Base-by-base conservation (phyloP, 2,329 filamentous ascomycete species). In the Taxawa tesnikishii region DNA sequence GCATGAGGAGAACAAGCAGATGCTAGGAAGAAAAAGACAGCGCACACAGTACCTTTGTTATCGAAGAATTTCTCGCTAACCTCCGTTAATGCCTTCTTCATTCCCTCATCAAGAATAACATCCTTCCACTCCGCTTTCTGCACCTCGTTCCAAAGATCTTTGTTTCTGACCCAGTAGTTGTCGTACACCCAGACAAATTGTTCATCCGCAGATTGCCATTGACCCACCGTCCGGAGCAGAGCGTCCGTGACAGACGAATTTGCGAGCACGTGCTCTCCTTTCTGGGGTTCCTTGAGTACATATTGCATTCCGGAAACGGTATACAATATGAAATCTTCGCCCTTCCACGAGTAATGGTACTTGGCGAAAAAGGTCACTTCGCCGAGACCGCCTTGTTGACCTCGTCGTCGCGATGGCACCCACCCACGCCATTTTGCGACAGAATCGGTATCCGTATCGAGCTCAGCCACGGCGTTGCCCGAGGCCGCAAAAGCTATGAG, bases 171-270 rank as follows among this genome's bases (percentile, higher is more conserved):
- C 61, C 61, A 65, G 40, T 51, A 59, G 2, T 47, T 42, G 36
- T 60, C 60, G 39, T 54, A 65, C 4, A 65, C 59, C 48, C 59
- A 65, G 31, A 65, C 56, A 16, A 58, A 49, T 29, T 58, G 44
- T 15, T 40, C 33, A 28, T 47, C 37, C 25, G 44, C 42, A 31
- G 45, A 49, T 21, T 47, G 43, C 58, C 58, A 62, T 17, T 48
- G 47, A 1, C 58, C 56, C 31, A 55, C 48, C 7, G 56, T 51
- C 24, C 45, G 38, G 29, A 62, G 54, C 19, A 62, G 45, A 6
- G 42, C 44, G 38, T 60, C 55, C 6, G 54, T 55, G n/a, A 47
- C 39, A 3, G 42, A 42, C 5, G 54, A 58, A 12, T 56, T 49
- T 2, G 52, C 54, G 6, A 46, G 38, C 2, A 45, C 35, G 17